These are phyloP conservation scores for Lizonia empirigonia DNA, from an alignment of 2,329 filamentous ascomycete genomes.

Conservation along the genomic window DNA sequence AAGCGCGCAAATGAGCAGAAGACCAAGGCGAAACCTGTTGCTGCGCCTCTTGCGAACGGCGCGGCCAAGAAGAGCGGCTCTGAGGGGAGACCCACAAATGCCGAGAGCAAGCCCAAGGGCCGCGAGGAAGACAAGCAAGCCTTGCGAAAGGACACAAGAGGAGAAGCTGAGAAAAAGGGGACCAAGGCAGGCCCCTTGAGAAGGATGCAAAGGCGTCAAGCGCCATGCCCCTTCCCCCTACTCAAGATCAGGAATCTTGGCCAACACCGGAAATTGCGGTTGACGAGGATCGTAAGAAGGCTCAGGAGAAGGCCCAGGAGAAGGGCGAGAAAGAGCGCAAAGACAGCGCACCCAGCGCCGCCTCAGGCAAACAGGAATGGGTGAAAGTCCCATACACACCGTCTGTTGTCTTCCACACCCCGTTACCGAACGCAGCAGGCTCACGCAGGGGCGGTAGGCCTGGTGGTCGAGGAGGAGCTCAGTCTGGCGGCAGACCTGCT, in stretches of 20 bases:
- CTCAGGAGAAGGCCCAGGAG: conserved; percentile 67
- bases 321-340: conserved; percentile 71
- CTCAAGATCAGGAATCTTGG: conserved; percentile 81
- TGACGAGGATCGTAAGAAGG: conserved; percentile 77
- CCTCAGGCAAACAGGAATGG: conserved; percentile 80
- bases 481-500: conserved; percentile 59
- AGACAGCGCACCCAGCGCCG: conserved; percentile 50
- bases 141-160: conserved; percentile 36
- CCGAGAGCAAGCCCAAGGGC: conserved; percentile 28
- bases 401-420: conserved; percentile 84
- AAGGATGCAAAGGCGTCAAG: conserved; percentile 34
- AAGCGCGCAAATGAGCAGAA: conserved; percentile 72
- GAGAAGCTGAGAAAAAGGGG: conserved; percentile 39
- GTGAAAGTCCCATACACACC: conserved; percentile 81
- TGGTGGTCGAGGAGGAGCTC: conserved; percentile 61
- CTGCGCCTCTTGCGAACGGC: conserved; percentile 43
- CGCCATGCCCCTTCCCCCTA: conserved; percentile 63
- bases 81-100: conserved; percentile 25
- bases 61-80: conserved; percentile 34
- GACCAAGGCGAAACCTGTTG: conserved; percentile 57
- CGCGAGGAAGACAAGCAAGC: conserved; percentile 37
- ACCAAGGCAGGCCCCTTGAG: conserved; percentile 35
- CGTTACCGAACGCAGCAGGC: conserved; percentile 61
- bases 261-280: conserved; percentile 84
- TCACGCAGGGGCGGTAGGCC: conserved; percentile 51